Evolutionary conservation across 495 filamentous ascomycete genomes (phyloP).

Genomic region (Stereocaulon alpinum): DNA sequence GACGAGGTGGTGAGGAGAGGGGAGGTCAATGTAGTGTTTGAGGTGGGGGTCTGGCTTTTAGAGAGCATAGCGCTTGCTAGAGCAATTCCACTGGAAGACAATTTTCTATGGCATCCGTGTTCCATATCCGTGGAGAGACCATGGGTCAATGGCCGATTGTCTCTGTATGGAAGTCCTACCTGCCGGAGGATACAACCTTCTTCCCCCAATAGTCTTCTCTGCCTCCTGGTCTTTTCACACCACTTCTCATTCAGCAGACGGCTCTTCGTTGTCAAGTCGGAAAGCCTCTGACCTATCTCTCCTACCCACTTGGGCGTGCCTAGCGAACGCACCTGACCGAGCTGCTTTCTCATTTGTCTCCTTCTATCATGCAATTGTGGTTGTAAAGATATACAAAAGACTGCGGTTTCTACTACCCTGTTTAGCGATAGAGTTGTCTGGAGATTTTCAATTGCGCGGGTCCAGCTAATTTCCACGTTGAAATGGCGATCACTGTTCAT

Average conservation of each 20-base stretch:
- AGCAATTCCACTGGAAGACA: background rate
- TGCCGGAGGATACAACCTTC: too few species aligned
- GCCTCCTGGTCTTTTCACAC: background rate
- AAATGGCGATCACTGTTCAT: constrained; percentile 23
- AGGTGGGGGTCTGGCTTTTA: background rate
- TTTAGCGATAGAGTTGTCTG: background rate
- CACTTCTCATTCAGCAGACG: background rate
- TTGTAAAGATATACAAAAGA: background rate
- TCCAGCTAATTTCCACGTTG: background rate
- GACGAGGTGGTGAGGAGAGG: background rate
- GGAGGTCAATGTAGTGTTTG: background rate
- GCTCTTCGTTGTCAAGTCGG: too few species aligned
- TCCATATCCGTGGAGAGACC: too few species aligned
- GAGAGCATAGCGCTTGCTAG: background rate
- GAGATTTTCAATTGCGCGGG: background rate
- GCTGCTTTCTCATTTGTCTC: background rate
- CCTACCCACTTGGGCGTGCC: too few species aligned
- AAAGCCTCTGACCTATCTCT: too few species aligned
- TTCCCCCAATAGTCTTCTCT: background rate
- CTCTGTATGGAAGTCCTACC: too few species aligned
- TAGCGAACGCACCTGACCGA: too few species aligned
- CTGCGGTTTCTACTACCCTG: too few species aligned
- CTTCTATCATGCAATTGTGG: background rate
- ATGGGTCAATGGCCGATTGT: too few species aligned
- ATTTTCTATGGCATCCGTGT: background rate